phyloP scores from a whole-genome alignment of 306 rosid species.

The Citrullus amarus region DNA sequence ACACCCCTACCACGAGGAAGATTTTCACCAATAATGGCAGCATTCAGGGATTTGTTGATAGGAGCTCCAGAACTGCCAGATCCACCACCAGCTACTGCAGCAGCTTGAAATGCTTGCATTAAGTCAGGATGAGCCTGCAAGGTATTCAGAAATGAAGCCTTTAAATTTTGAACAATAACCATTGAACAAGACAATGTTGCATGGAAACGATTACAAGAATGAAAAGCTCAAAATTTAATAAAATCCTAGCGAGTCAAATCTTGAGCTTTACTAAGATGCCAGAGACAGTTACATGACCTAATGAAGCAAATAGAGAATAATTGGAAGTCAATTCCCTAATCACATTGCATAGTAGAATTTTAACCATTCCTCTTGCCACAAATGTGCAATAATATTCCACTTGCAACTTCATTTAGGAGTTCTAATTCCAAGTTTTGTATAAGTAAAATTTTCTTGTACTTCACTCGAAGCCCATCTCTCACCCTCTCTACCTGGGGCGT shows the following conservation, averaged over 20 bases:
- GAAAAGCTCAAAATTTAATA: neutral
- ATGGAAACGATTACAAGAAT: neutral
- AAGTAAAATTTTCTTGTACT: neutral
- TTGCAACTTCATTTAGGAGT: neutral
- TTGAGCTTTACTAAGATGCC: neutral
- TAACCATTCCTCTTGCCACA: neutral
- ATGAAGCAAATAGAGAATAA: neutral
- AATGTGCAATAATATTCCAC: neutral
- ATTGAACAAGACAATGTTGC: neutral
- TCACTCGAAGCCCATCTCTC: neutral
- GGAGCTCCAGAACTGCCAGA: conserved; percentile 64
- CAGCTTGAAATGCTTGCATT: conserved; percentile 92
- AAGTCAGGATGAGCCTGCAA: conserved; percentile 79
- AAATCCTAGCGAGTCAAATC: neutral
- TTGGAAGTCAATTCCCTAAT: neutral
- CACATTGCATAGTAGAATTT: neutral
- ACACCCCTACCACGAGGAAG: conserved; percentile 82
- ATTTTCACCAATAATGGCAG: conserved; percentile 62
- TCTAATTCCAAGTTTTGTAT: neutral
- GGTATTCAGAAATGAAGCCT: neutral
- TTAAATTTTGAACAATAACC: neutral
- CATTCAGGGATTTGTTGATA: conserved; percentile 61
- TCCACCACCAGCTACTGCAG: conserved; percentile 76
- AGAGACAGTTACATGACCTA: neutral
- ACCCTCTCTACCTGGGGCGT: neutral